These are phyloP conservation scores for Crithidia bombi DNA, from an alignment of 208 protist species.

Conservation along the genomic window DNA sequence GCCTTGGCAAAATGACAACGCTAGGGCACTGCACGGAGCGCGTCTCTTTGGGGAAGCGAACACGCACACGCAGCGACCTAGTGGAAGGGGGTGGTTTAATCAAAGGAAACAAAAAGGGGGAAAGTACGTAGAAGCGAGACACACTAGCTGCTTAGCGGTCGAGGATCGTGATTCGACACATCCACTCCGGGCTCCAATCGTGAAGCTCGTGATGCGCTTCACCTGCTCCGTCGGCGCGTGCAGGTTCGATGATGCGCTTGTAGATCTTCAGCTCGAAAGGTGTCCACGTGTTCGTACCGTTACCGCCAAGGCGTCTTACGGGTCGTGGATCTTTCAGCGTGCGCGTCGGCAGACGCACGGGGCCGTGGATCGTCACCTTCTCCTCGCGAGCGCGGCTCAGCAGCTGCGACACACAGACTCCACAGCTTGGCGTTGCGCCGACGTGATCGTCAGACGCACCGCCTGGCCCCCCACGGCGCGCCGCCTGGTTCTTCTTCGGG, in stretches of 20 bases:
- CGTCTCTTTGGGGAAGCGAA: neutral
- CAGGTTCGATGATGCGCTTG: conserved; percentile 99
- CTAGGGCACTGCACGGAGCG: conserved; percentile 15
- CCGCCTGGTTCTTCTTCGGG: conserved; percentile 74
- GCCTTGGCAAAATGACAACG: conserved; percentile 36
- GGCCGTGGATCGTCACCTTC: conserved; percentile 96
- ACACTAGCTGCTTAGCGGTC: conserved; percentile 37
- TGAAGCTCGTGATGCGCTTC: conserved; percentile 93
- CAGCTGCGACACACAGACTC: conserved; percentile 97
- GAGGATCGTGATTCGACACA: conserved; percentile 85
- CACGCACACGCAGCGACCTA: neutral
- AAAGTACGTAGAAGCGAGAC: neutral
- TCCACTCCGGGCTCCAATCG: conserved; percentile 88
- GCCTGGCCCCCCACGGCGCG: conserved; percentile 67
- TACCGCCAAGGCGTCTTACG: conserved; percentile 99
- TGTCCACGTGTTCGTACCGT: conserved; percentile 99
- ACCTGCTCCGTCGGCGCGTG: conserved; percentile 88
- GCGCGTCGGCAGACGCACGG: conserved; percentile 99
- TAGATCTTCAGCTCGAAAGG: conserved; percentile 99
- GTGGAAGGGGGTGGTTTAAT: conserved; percentile 11
- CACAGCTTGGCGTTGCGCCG: conserved; percentile 95
- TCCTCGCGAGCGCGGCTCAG: conserved; percentile 95
- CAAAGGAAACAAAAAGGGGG: conserved; percentile 14
- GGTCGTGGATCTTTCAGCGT: conserved; percentile 97
- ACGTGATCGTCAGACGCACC: conserved; percentile 98